Evolutionary conservation across 2,329 filamentous ascomycete genomes (phyloP), one percentile per base, ranked within the genome.

Genomic region (Talaromyces funiculosus): DNA sequence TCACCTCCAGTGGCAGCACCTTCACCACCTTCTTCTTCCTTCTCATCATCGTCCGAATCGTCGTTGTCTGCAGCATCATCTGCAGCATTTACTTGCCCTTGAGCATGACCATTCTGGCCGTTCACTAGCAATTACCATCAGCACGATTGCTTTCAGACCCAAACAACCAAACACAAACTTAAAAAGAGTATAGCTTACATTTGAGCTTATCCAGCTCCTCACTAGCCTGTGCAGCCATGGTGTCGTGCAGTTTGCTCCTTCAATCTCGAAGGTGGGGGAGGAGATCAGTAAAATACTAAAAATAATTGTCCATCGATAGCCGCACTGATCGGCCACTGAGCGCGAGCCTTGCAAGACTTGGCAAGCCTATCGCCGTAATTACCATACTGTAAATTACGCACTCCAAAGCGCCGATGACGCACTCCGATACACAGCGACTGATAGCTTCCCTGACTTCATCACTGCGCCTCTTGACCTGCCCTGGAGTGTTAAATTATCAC

Each of bases 11-110:
- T 68, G 55, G 70, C 71, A 38, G 68, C 72, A 51, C 68, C 73
- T n/a, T 76, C 79, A 26, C 67, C 74, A 67, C 69, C 70, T 22
- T 73, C 73, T 55, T 78, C 80, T 43, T 80, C 80, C 31, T 81
- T 80, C 60, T 80, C 80, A 61, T 80, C 78, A 60, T 84, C 81
- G 55, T 84, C 82, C 22, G 81, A 83, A 62, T 83, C 81, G 59
- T 79, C 79, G 64, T 81, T 79, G 65, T 83, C 81, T 61, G 73
- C 77, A 63, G 82, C 79, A 62, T 73, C 78, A 62, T 78, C 71
- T 62, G 74, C 76, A 56, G 71, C 66, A 57, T 67, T 70, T 55
- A 68, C 67, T 60, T 69, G 64, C 56, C 70, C 67, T 57, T 71
- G 71, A 53, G 72, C 72, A 62, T 72, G 71, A 63, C 68, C 70